Percentiles rank a stretch among this genome's conserved stretches.
phyloP scores from a whole-genome alignment of 108 stramenopile genomes.

The Aureococcus anophagefferens region DNA sequence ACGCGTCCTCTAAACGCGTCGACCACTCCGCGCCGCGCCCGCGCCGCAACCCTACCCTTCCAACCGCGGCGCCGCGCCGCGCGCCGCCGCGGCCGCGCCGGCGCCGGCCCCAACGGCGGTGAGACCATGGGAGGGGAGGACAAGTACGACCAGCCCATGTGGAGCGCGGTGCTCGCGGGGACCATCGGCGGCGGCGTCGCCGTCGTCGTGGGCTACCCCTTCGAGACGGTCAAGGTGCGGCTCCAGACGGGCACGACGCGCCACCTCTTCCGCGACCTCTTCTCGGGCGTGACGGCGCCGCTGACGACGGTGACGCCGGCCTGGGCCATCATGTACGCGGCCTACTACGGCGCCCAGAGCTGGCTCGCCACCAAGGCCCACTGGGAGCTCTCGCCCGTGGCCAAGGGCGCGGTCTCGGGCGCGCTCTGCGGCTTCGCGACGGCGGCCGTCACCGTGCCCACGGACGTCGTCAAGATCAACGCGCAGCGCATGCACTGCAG shows the following conservation, averaged over 20 bases:
- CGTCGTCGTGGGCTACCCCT: constrained; percentile 12
- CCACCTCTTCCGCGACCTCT: background rate
- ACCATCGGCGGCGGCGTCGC: constrained; percentile 9
- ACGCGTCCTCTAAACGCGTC: too few relatives aligned
- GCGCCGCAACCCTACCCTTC: too few relatives aligned
- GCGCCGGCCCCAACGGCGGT: too few relatives aligned
- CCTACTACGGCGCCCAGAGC: background rate
- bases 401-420: background rate
- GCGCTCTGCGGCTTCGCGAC: background rate
- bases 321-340: background rate
- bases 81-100: too few relatives aligned
- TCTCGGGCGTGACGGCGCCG: background rate
- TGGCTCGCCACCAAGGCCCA: too few relatives aligned
- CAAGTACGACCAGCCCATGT: background rate
- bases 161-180: background rate
- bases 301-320: background rate
- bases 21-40: too few relatives aligned
- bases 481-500: background rate
- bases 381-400: background rate
- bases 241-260: constrained; percentile 4
- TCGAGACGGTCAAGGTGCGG: constrained; percentile 17
- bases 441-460: background rate
- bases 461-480: background rate
- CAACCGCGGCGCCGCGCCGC: too few relatives aligned
- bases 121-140: too few relatives aligned